Conservation (phyloP, 345 rosid species). For the Acer campestre region DNA sequence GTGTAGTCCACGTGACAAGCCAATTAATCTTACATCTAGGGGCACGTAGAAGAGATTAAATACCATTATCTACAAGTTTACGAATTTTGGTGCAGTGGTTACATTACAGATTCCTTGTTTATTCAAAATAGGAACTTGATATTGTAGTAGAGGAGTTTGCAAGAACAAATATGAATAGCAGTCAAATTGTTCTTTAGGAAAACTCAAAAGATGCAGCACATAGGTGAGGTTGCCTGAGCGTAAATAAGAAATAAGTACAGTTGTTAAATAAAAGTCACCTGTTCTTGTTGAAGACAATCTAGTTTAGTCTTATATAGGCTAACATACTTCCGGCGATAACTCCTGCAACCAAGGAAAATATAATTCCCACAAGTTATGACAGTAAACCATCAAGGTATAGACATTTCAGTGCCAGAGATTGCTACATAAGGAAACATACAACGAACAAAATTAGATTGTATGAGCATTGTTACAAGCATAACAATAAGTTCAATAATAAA, state of each 20-base stretch:
- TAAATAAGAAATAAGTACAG: neutral
- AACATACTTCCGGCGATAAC: slow-evolving; percentile 68
- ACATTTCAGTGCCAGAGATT: neutral
- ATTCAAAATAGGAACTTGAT: neutral
- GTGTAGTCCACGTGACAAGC: neutral
- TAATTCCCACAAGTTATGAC: slow-evolving; percentile 19
- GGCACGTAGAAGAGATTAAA: neutral
- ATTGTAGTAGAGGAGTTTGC: neutral
- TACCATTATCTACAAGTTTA: neutral
- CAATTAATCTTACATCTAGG: neutral
- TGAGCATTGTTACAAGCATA: neutral
- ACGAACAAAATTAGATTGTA: neutral
- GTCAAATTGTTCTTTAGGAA: neutral
- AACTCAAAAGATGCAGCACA: neutral
- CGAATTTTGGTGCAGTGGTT: neutral
- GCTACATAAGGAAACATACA: neutral
- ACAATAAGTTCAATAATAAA: slow-evolving; percentile 10
- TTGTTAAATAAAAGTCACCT: slow-evolving; percentile 42
- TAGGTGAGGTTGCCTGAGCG: neutral
- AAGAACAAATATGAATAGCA: neutral
- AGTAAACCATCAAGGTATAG: slow-evolving; percentile 5
- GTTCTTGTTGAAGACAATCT: slow-evolving; percentile 68
- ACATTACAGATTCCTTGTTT: neutral
- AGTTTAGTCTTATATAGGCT: slow-evolving; percentile 74
- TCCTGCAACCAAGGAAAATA: slow-evolving; percentile 48